Conservation (phyloP, 1,284 basidiomycete species). For the Microbotryum intermedium region DNA sequence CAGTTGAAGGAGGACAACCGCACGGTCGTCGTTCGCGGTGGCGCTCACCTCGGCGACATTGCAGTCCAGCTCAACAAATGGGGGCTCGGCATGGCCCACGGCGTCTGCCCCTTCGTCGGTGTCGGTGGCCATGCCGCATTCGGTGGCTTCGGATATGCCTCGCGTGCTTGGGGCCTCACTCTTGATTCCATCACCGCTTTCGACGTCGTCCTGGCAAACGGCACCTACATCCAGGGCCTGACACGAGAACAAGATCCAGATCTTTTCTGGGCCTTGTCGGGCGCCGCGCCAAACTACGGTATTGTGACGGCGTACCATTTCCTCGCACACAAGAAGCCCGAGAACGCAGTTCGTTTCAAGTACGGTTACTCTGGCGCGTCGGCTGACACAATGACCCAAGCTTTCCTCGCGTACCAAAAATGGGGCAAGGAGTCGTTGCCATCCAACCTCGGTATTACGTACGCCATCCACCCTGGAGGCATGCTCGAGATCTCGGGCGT, state of each 20-base stretch:
- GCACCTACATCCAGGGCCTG: conserved; percentile 31
- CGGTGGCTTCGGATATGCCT: conserved; percentile 30
- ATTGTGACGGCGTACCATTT: conserved; percentile 35
- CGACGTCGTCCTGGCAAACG: conserved; percentile 40
- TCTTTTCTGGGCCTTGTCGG: conserved; percentile 33
- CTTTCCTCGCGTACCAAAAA: no score
- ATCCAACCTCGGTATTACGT: neutral
- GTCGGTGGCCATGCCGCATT: conserved; percentile 37
- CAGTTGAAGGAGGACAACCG: conserved; percentile 19
- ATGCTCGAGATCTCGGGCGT: neutral
- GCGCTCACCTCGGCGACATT: conserved; percentile 39
- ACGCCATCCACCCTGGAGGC: neutral
- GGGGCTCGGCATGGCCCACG: conserved; percentile 37
- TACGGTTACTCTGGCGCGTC: no score
- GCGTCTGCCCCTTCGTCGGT: conserved; percentile 39
- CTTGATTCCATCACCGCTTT: conserved; percentile 36
- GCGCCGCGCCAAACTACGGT: conserved; percentile 38
- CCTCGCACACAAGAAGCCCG: neutral
- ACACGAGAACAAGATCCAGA: conserved; percentile 18
- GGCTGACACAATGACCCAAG: no score
- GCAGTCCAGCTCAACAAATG: conserved; percentile 35
- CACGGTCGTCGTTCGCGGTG: conserved; percentile 34
- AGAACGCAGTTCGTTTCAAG: no score
- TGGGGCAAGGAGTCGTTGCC: no score
- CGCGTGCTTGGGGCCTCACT: conserved; percentile 37